These are phyloP conservation scores for Labyrinthula sp. DNA, from an alignment of 352 stramenopile genomes.

Conservation along the genomic window DNA sequence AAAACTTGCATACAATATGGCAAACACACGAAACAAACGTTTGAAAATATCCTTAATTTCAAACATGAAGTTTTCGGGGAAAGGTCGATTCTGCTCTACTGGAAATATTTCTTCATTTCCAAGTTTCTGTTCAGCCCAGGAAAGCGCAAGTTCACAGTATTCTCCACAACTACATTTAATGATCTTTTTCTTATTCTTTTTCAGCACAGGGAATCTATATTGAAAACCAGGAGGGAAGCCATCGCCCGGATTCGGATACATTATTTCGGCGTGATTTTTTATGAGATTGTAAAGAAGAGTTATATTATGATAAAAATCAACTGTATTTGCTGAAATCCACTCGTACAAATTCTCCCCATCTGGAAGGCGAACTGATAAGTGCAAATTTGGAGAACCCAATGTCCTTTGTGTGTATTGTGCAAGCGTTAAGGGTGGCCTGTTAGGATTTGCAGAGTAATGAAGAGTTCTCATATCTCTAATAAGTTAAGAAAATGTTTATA, in stretches of 20 bases:
- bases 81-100: constrained; percentile 31
- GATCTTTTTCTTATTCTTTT: constrained; percentile 31
- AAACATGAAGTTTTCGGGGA: constrained; percentile 53
- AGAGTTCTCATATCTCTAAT: too few relatives aligned
- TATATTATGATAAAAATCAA: constrained; percentile 81
- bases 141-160: constrained; percentile 75
- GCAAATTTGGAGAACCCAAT: constrained; percentile 1
- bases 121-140: constrained; percentile 64
- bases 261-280: constrained; percentile 37
- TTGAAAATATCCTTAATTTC: constrained; percentile 74
- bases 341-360: constrained; percentile 55
- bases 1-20: constrained; percentile 84
- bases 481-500: too few relatives aligned
- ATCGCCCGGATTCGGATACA: constrained; percentile 19
- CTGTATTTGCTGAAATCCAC: constrained; percentile 70
- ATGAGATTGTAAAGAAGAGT: constrained; percentile 70
- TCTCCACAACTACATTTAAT: constrained; percentile 50
- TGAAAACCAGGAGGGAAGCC: constrained; percentile 32
- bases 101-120: constrained; percentile 41
- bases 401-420: constrained; percentile 39
- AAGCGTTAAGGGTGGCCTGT: constrained; percentile 50
- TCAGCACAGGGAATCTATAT: constrained; percentile 31
- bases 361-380: neutral
- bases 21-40: constrained; percentile 82
- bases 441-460: too few relatives aligned